phyloP scores from a whole-genome alignment of 2,329 filamentous ascomycete genomes.

The Penicillium brasilianum region DNA sequence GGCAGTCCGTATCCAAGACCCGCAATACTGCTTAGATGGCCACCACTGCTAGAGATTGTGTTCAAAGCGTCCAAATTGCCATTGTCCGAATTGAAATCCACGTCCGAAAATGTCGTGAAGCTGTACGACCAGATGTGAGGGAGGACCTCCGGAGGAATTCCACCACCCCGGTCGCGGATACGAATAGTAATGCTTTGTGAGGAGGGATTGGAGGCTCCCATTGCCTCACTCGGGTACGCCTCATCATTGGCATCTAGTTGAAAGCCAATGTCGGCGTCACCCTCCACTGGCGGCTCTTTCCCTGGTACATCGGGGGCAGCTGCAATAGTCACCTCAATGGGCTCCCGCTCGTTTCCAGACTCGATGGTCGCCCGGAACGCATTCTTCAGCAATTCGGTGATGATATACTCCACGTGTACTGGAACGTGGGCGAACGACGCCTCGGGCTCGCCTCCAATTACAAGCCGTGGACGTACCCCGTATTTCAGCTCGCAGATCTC shows the following conservation, averaged over 20 bases:
- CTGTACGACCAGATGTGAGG: slow-evolving; percentile 95
- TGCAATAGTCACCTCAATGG: slow-evolving; percentile 90
- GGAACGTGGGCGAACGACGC: slow-evolving; percentile 94
- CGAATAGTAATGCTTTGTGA: slow-evolving; percentile 89
- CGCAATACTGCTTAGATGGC: slow-evolving; percentile 81
- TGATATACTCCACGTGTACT: slow-evolving; percentile 95
- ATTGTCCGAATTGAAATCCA: slow-evolving; percentile 58
- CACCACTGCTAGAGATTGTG: slow-evolving; percentile 73
- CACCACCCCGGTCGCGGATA: slow-evolving; percentile 93
- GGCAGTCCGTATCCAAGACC: slow-evolving; percentile 93
- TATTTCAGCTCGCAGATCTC: slow-evolving; percentile 98
- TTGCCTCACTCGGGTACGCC: slow-evolving; percentile 40
- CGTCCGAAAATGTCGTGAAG: slow-evolving; percentile 90
- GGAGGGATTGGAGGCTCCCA: slow-evolving; percentile 47
- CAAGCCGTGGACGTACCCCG: slow-evolving; percentile 78
- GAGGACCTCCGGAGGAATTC: slow-evolving; percentile 82
- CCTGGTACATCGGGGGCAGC: slow-evolving; percentile 62
- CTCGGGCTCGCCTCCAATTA: slow-evolving; percentile 82
- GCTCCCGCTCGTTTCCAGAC: slow-evolving; percentile 75
- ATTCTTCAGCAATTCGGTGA: slow-evolving; percentile 96
- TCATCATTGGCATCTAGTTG: slow-evolving; percentile 36
- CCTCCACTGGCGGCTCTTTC: slow-evolving; percentile 35
- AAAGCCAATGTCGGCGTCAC: slow-evolving; percentile 39
- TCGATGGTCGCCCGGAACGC: slow-evolving; percentile 94
- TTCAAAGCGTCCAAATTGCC: slow-evolving; percentile 71